Conservation (phyloP, 139 green algal genomes). For the Ettlia oleoabundans region DNA sequence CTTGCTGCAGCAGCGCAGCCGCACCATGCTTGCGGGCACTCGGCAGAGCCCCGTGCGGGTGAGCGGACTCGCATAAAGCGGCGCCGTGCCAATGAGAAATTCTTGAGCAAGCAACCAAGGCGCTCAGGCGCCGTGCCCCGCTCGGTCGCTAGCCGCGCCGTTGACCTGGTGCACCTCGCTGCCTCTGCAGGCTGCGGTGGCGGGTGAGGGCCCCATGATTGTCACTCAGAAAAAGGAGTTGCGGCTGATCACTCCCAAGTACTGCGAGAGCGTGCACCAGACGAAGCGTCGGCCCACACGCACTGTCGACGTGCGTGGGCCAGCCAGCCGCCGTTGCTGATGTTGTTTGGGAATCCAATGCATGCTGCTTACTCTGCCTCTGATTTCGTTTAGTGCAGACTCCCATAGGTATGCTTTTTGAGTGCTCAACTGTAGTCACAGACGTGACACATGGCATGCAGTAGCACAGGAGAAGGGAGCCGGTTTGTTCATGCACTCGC, state of each 20-base stretch:
- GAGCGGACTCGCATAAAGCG: neutral
- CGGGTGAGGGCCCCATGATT: constrained; percentile 25
- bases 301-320: constrained; percentile 74
- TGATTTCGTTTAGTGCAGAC: too few relatives aligned
- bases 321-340: too few relatives aligned
- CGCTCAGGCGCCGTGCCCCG: neutral
- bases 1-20: neutral
- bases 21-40: neutral
- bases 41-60: constrained; percentile 17
- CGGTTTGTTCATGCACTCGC: neutral
- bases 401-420: too few relatives aligned
- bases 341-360: too few relatives aligned
- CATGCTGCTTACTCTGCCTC: too few relatives aligned
- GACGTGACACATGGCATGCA: too few relatives aligned
- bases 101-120: too few relatives aligned
- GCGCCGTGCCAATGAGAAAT: neutral
- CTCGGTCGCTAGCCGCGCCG: neutral
- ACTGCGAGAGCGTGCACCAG: constrained; percentile 87
- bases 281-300: constrained; percentile 83
- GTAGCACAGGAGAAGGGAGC: too few relatives aligned
- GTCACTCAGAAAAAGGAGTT: constrained; percentile 36
- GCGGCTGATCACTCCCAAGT: constrained; percentile 68
- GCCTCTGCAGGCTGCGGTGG: constrained; percentile 3
- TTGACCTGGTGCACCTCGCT: neutral
- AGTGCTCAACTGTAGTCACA: too few relatives aligned